phyloP scores from a whole-genome alignment of 371 early-diverging fungal species.

The Mortierella sp. region DNA sequence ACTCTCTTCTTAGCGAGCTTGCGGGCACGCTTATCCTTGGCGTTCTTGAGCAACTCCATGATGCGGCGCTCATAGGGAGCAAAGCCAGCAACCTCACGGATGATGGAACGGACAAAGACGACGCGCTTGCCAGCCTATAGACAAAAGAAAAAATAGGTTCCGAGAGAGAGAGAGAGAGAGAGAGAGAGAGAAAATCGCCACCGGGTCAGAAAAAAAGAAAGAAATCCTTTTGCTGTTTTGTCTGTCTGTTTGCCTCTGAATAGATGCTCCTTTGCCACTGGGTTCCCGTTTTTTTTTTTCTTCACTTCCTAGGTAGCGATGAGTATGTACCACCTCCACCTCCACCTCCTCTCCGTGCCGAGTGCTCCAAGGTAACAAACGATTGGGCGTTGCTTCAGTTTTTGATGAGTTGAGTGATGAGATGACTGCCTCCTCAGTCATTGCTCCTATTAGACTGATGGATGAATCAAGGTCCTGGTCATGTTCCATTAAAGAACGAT shows the following conservation, averaged over 20 bases:
- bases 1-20: conserved; percentile 98
- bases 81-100: conserved; percentile 98
- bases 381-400: too few relatives aligned
- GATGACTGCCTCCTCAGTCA: too few relatives aligned
- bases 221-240: conserved; percentile 1
- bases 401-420: too few relatives aligned
- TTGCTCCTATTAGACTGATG: too few relatives aligned
- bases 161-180: too few relatives aligned
- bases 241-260: conserved; percentile 29
- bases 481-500: too few relatives aligned
- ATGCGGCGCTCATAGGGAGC: conserved; percentile 99
- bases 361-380: too few relatives aligned
- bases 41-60: conserved; percentile 99
- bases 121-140: conserved; percentile 86
- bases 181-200: neutral
- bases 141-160: neutral
- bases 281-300: too few relatives aligned
- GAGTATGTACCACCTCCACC: too few relatives aligned
- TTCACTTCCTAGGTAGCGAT: too few relatives aligned
- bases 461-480: too few relatives aligned
- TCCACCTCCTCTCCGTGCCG: too few relatives aligned
- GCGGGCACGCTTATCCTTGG: conserved; percentile 99
- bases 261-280: neutral
- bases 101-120: conserved; percentile 90
- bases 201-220: conserved; percentile 2